Evolutionary conservation across 176 grass and related monocot genomes (phyloP).

Genomic region (Lolium perenne): DNA sequence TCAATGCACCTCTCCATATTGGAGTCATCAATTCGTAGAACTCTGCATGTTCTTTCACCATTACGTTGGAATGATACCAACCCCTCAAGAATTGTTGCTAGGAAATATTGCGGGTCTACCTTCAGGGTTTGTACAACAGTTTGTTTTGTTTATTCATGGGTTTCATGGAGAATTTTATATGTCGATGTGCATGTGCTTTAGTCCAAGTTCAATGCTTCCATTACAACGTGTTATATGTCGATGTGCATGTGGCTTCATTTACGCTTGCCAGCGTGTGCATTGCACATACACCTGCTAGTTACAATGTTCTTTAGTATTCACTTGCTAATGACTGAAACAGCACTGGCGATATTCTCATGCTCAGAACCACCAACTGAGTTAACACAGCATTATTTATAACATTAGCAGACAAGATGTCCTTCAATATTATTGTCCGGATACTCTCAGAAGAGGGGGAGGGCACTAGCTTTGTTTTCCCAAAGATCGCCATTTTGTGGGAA

Average conservation of each 20-base stretch:
- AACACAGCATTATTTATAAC: slow-evolving; percentile 24
- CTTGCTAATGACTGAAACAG: neutral
- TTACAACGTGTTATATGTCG: neutral
- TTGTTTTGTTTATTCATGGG: neutral
- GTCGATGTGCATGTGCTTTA: neutral
- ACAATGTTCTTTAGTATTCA: neutral
- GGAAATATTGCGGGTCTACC: neutral
- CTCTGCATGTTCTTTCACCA: neutral
- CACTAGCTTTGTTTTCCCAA: neutral
- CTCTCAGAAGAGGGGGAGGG: neutral
- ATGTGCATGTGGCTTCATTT: neutral
- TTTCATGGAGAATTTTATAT: neutral
- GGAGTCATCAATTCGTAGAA: neutral
- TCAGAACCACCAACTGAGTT: slow-evolving; percentile 18
- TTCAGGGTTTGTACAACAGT: neutral
- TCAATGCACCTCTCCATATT: neutral
- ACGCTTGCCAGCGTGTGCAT: neutral
- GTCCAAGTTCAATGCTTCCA: neutral
- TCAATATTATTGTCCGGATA: neutral
- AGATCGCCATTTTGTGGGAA: slow-evolving; percentile 5
- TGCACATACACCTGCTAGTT: neutral
- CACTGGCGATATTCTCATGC: neutral
- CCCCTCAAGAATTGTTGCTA: neutral
- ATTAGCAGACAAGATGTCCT: slow-evolving; percentile 11
- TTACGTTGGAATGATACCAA: neutral